Percentiles rank a stretch among this genome's conserved stretches.
These are phyloP conservation scores for Plasmodium knowlesi DNA, from an alignment of 169 alveolate genomes.

Conservation along the genomic window DNA sequence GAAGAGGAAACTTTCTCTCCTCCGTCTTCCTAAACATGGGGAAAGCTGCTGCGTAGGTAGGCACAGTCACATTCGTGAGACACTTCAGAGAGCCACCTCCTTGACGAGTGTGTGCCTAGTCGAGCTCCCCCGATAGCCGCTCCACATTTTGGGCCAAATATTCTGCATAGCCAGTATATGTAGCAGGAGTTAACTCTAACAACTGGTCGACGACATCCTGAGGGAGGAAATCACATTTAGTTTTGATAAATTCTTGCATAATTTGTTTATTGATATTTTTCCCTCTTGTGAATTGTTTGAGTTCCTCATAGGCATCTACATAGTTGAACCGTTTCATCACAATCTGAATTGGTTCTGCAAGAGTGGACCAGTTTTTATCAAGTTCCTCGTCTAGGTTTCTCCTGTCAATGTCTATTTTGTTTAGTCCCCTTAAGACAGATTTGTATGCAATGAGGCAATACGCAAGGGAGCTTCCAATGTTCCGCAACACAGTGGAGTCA, in stretches of 20 bases:
- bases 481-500: slow-evolving; percentile 96
- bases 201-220: slow-evolving; percentile 20
- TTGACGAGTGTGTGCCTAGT: background rate
- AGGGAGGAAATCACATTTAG: slow-evolving; percentile 25
- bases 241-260: slow-evolving; percentile 75
- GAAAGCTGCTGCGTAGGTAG: background rate
- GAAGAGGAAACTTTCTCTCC: background rate
- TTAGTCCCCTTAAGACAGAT: slow-evolving; percentile 88
- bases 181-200: slow-evolving; percentile 45
- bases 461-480: slow-evolving; percentile 91
- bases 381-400: slow-evolving; percentile 85
- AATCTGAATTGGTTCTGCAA: slow-evolving; percentile 95
- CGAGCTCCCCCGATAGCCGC: background rate
- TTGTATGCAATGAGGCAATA: slow-evolving; percentile 88
- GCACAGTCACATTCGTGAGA: background rate
- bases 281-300: slow-evolving; percentile 79
- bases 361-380: slow-evolving; percentile 91
- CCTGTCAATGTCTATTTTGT: slow-evolving; percentile 85
- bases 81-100: background rate
- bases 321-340: slow-evolving; percentile 88
- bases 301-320: slow-evolving; percentile 80
- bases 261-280: slow-evolving; percentile 51
- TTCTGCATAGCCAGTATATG: slow-evolving; percentile 57
- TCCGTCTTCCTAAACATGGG: background rate
- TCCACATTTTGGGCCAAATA: slow-evolving; percentile 62